phyloP scores from a whole-genome alignment of 2,329 filamentous ascomycete species.

The Magnaporthiopsis rhizophila region DNA sequence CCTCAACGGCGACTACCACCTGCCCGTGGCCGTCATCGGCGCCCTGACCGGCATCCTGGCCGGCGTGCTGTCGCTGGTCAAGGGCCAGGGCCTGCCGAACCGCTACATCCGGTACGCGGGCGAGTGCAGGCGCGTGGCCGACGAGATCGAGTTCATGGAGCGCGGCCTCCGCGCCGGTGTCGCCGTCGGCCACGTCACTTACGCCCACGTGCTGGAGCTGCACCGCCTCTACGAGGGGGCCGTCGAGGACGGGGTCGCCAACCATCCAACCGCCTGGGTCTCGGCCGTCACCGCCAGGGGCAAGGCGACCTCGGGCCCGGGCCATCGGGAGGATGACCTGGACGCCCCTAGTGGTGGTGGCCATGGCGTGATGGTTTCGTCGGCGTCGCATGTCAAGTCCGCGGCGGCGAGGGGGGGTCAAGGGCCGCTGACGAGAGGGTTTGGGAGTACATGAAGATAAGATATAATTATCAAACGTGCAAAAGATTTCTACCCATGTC shows the following conservation, averaged over 20 bases:
- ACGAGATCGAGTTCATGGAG: constrained; percentile 33
- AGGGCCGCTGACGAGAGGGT: too few species aligned
- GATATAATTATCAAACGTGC: too few species aligned
- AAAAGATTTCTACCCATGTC: too few species aligned
- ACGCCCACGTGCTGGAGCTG: not conserved
- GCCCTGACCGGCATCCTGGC: constrained; percentile 56
- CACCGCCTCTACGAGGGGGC: not conserved
- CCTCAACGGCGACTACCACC: constrained; percentile 37
- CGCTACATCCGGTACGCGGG: constrained; percentile 2
- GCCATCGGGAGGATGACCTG: too few species aligned
- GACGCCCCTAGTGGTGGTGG: too few species aligned
- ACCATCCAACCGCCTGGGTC: not conserved
- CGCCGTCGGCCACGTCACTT: not conserved
- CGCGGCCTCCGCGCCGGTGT: not conserved
- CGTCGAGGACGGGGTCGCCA: not conserved
- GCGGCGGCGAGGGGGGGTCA: too few species aligned
- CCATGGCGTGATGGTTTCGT: too few species aligned
- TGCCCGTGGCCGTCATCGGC: constrained; percentile 48
- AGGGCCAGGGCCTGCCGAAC: constrained; percentile 43
- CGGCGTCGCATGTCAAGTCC: too few species aligned
- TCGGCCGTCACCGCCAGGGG: not conserved
- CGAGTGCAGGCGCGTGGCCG: constrained; percentile 30
- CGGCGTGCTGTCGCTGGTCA: constrained; percentile 49
- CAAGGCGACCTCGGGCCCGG: too few species aligned
- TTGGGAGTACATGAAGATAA: too few species aligned